phyloP scores from a whole-genome alignment of 352 stramenopile genomes.

The Phytophthora hybrid region DNA sequence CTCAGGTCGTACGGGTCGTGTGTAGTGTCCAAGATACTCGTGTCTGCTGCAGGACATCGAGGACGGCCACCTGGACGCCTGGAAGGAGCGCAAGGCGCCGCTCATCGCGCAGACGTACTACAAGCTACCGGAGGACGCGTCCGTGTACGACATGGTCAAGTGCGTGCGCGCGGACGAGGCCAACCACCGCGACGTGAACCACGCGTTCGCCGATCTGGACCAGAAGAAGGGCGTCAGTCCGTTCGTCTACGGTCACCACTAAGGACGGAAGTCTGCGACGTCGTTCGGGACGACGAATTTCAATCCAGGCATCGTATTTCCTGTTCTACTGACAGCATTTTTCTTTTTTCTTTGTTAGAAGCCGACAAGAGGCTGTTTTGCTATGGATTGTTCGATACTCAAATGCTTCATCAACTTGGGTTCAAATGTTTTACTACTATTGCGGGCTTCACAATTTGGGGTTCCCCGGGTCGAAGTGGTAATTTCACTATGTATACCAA shows the following conservation, averaged over 20 bases:
- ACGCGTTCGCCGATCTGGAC: conserved; percentile 66
- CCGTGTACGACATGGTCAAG: conserved; percentile 86
- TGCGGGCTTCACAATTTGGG: conserved; percentile 66
- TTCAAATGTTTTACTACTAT: conserved; percentile 1
- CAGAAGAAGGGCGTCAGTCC: conserved; percentile 56
- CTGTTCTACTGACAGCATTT: no score
- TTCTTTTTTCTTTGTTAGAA: no score
- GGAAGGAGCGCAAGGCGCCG: conserved; percentile 73
- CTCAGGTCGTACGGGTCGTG: no score
- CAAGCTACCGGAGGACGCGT: conserved; percentile 78
- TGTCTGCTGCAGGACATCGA: conserved; percentile 92
- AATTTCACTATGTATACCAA: conserved; percentile 42
- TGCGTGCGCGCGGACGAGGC: conserved; percentile 90
- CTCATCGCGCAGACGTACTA: conserved; percentile 91
- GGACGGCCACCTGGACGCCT: conserved; percentile 75
- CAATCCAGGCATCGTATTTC: no score
- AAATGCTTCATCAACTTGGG: no score
- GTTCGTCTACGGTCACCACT: conserved; percentile 33
- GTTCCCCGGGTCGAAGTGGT: conserved; percentile 40
- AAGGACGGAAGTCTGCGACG: not conserved
- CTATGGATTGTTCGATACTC: no score
- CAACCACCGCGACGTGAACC: conserved; percentile 91
- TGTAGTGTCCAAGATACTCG: no score
- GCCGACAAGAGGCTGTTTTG: no score
- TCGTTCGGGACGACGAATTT: no score